A percentile compares a stretch with the other conserved stretches of the same genome.
Evolutionary conservation across 306 rosid species (phyloP).

Genomic region (Medicago ruthenica): DNA sequence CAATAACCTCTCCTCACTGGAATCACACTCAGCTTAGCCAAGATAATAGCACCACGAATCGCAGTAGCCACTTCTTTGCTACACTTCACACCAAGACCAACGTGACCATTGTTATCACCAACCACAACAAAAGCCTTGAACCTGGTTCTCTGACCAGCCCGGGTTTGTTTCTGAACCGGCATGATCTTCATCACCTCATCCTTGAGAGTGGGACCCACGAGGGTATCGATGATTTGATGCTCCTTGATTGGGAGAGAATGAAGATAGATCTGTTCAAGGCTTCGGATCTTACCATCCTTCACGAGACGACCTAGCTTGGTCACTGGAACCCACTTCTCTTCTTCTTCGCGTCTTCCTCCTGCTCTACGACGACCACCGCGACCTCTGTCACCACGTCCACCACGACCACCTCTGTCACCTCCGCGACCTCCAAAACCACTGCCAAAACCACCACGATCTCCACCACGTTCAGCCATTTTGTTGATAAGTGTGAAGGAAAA

Average conservation of each 20-base stretch:
- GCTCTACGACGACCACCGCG: constrained; percentile 40
- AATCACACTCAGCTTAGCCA: constrained; percentile 42
- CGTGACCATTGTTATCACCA: constrained; percentile 45
- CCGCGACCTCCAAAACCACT: constrained; percentile 43
- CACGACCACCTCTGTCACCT: constrained; percentile 34
- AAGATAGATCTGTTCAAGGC: constrained; percentile 45
- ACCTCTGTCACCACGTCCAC: constrained; percentile 40
- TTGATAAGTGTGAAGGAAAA: not conserved
- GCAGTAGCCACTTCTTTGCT: constrained; percentile 52
- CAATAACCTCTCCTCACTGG: constrained; percentile 47
- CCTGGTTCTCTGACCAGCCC: constrained; percentile 51
- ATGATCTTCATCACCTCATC: constrained; percentile 51
- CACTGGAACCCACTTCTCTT: constrained; percentile 50
- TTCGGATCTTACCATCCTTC: constrained; percentile 34
- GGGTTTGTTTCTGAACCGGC: constrained; percentile 53
- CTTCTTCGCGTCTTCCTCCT: constrained; percentile 39
- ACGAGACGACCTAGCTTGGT: constrained; percentile 48
- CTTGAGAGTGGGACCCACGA: constrained; percentile 39
- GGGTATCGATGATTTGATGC: constrained; percentile 38
- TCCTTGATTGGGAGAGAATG: constrained; percentile 53
- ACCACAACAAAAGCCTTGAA: constrained; percentile 53
- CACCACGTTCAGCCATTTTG: not conserved
- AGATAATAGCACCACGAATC: constrained; percentile 45
- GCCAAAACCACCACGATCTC: not conserved
- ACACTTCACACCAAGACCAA: constrained; percentile 48